Conservation (phyloP, 2,329 filamentous ascomycete species). For the Blastomyces gilchristii region DNA sequence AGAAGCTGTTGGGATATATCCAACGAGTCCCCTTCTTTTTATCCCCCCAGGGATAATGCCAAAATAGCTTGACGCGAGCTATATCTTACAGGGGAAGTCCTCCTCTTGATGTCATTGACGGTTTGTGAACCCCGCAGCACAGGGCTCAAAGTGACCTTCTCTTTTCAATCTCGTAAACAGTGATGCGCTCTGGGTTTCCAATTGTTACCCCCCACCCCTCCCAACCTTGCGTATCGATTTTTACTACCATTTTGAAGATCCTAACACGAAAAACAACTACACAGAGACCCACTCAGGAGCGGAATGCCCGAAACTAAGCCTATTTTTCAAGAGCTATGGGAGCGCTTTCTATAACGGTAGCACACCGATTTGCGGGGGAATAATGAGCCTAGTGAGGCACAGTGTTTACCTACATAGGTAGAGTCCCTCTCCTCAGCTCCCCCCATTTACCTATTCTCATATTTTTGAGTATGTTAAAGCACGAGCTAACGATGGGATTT, state of each 20-base stretch:
- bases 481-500: background rate
- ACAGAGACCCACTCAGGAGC: background rate
- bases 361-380: background rate
- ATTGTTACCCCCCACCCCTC: background rate
- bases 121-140: background rate
- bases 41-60: background rate
- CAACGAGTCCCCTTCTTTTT: background rate
- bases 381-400: background rate
- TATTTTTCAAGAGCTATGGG: background rate
- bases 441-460: background rate
- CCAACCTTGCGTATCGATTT: background rate
- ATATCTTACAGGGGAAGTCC: background rate
- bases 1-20: background rate
- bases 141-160: background rate
- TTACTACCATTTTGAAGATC: background rate
- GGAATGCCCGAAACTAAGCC: background rate
- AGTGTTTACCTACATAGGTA: background rate
- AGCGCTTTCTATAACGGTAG: background rate
- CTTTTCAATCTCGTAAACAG: background rate
- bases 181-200: background rate
- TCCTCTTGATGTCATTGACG: background rate
- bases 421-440: background rate
- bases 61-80: background rate
- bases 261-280: background rate
- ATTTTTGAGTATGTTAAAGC: background rate